These are phyloP conservation scores for Plantago major DNA, from an alignment of 257 asterid genomes.

Conservation along the genomic window DNA sequence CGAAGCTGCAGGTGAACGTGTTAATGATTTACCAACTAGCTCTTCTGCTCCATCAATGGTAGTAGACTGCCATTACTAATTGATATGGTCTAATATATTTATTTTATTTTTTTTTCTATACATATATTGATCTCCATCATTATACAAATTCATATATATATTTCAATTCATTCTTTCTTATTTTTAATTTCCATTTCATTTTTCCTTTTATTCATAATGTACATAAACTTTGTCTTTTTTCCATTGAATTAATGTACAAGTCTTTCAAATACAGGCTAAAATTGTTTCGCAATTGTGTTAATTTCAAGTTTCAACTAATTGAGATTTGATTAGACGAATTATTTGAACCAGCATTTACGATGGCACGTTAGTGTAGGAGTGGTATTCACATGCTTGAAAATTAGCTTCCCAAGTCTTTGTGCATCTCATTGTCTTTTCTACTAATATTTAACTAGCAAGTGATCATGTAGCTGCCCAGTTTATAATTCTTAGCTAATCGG, in stretches of 20 bases:
- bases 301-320: too few relatives aligned
- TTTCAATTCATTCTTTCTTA: too few relatives aligned
- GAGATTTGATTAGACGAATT: too few relatives aligned
- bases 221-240: too few relatives aligned
- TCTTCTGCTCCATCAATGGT: slow-evolving; percentile 35
- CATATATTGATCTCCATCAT: slow-evolving; percentile 17
- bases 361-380: neutral
- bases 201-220: too few relatives aligned
- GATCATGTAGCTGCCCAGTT: neutral
- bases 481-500: too few relatives aligned
- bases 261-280: too few relatives aligned
- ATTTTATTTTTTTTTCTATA: slow-evolving; percentile 18
- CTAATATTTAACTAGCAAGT: neutral
- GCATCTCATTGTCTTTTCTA: neutral
- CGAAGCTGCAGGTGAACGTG: slow-evolving; percentile 11
- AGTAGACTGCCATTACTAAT: slow-evolving; percentile 52
- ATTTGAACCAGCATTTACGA: neutral
- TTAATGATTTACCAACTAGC: slow-evolving; percentile 31
- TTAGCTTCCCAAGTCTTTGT: neutral
- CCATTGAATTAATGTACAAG: too few relatives aligned
- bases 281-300: too few relatives aligned
- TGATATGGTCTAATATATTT: slow-evolving; percentile 21
- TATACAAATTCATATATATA: neutral
- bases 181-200: too few relatives aligned
- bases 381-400: neutral